phyloP scores from a whole-genome alignment of 2,329 filamentous ascomycete species.

The Ceratocystis papillata region DNA sequence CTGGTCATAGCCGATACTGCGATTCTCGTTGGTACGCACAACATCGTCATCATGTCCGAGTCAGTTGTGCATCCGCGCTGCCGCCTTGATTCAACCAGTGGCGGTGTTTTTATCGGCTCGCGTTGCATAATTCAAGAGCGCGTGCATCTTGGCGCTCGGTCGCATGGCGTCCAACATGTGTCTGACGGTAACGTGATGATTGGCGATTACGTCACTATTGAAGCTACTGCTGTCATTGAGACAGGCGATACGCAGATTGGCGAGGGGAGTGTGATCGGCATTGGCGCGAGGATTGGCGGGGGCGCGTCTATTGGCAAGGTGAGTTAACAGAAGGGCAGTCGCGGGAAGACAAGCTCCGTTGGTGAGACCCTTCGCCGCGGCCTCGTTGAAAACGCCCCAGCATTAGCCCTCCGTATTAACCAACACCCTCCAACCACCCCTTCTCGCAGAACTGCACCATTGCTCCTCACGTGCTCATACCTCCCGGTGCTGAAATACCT shows the following conservation, averaged over 20 bases:
- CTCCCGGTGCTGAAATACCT: slow-evolving; percentile 46
- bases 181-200: slow-evolving; percentile 44
- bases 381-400: not conserved
- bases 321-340: slow-evolving; percentile 26
- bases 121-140: slow-evolving; percentile 73
- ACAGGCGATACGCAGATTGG: slow-evolving; percentile 51
- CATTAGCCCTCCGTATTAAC: not conserved
- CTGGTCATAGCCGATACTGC: slow-evolving; percentile 54
- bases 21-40: slow-evolving; percentile 57
- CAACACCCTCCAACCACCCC: not conserved
- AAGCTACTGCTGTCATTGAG: slow-evolving; percentile 51
- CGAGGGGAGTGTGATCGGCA: slow-evolving; percentile 50
- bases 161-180: slow-evolving; percentile 24
- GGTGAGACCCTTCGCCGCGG: too few relatives aligned
- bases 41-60: slow-evolving; percentile 66
- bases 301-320: slow-evolving; percentile 55
- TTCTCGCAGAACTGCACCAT: slow-evolving; percentile 55
- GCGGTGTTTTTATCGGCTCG: slow-evolving; percentile 69
- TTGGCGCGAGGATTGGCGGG: slow-evolving; percentile 48
- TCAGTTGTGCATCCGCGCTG: slow-evolving; percentile 79
- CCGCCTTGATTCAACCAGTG: slow-evolving; percentile 64
- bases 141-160: slow-evolving; percentile 41
- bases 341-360: not conserved
- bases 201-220: slow-evolving; percentile 51
- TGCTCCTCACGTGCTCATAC: slow-evolving; percentile 51